Conservation (phyloP, 108 stramenopile genomes). For the Mayamaea pseudoterrestris region DNA sequence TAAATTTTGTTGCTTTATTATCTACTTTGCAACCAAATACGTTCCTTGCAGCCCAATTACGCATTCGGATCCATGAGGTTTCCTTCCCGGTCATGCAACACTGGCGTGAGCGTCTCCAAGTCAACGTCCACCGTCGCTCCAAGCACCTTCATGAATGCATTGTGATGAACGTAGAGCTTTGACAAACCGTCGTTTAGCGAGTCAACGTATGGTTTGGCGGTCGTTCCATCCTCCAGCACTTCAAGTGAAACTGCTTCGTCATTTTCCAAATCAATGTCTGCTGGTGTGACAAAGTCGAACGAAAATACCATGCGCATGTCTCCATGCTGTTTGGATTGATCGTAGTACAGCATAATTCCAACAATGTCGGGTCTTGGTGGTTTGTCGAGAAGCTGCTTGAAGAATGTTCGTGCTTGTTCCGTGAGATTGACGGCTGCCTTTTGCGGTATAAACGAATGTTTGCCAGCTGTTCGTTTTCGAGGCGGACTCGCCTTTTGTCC, state of each 20-base stretch:
- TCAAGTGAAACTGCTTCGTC: constrained; percentile 81
- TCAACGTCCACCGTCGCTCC: constrained; percentile 63
- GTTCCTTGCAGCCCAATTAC: no score
- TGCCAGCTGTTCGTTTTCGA: no score
- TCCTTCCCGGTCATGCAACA: constrained; percentile 56
- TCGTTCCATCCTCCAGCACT: constrained; percentile 50
- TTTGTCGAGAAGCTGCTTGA: constrained; percentile 20
- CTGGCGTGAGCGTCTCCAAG: constrained; percentile 25
- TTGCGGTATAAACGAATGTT: constrained; percentile 31
- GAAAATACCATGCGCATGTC: constrained; percentile 76
- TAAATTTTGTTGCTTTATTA: background rate
- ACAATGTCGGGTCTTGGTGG: constrained; percentile 12
- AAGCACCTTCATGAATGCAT: constrained; percentile 77
- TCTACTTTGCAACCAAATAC: no score
- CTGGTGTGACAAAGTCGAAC: constrained; percentile 57
- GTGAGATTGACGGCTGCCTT: constrained; percentile 65
- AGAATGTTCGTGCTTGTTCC: constrained; percentile 47
- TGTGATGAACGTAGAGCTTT: constrained; percentile 59
- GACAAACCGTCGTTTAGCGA: constrained; percentile 51
- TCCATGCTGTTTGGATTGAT: constrained; percentile 40
- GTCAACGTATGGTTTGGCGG: constrained; percentile 52
- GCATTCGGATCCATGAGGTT: constrained; percentile 71
- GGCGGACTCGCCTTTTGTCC: no score
- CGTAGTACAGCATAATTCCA: constrained; percentile 44
- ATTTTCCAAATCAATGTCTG: constrained; percentile 27